Evolutionary conservation across 2,329 filamentous ascomycete genomes (phyloP).

Genomic region (Monosporascus sp.): DNA sequence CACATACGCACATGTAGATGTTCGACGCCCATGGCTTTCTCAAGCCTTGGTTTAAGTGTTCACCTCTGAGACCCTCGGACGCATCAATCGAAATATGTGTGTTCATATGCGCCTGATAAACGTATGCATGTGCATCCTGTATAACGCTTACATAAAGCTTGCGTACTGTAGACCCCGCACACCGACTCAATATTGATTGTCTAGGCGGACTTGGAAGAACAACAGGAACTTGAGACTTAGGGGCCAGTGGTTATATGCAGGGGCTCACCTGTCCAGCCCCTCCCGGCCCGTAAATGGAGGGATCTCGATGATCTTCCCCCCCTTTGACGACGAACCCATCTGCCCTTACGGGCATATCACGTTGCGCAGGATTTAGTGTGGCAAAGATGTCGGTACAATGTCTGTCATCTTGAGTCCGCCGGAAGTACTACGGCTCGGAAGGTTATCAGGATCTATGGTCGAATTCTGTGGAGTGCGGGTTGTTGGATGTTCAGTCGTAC

Average conservation of each 20-base stretch:
- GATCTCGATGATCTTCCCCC: neutral
- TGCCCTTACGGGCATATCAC: neutral
- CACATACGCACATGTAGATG: neutral
- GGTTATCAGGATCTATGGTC: too few relatives aligned
- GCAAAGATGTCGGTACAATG: neutral
- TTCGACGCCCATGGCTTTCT: neutral
- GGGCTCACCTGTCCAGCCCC: neutral
- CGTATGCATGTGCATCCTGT: neutral
- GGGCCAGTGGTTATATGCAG: neutral
- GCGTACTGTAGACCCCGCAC: neutral
- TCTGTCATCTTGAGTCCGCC: too few relatives aligned
- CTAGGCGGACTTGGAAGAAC: neutral
- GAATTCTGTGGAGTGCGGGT: too few relatives aligned
- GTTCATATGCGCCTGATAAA: too few relatives aligned
- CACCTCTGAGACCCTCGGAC: too few relatives aligned
- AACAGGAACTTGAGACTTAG: too few relatives aligned
- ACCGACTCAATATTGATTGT: neutral
- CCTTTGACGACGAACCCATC: neutral
- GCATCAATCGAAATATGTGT: too few relatives aligned
- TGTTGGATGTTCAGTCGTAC: neutral
- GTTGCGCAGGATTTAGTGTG: neutral
- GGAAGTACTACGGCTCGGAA: too few relatives aligned
- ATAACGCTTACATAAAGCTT: neutral
- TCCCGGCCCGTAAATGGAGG: neutral
- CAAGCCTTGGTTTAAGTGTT: too few relatives aligned